phyloP scores from a whole-genome alignment of 1,139 yeast species.

The Scheffersomyces parashehatae region DNA sequence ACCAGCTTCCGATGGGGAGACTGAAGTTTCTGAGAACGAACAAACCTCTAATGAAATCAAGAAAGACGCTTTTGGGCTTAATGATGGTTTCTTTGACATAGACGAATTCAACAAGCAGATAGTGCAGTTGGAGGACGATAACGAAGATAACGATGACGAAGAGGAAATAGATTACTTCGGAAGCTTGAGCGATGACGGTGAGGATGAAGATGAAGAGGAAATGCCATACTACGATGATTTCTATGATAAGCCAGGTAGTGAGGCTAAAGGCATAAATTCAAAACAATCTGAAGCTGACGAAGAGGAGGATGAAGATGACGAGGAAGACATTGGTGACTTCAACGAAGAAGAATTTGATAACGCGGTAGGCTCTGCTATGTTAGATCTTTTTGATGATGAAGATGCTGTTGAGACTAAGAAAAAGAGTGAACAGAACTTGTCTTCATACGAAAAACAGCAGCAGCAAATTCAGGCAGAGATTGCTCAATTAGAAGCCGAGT shows the following conservation, averaged over 20 bases:
- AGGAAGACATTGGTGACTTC: constrained; percentile 34
- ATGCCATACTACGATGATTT: constrained; percentile 74
- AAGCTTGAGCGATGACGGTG: constrained; percentile 55
- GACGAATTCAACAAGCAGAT: constrained; percentile 86
- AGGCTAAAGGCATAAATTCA: constrained; percentile 21
- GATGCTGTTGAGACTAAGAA: constrained; percentile 36
- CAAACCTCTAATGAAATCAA: constrained; percentile 11
- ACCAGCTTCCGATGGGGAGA: constrained; percentile 15
- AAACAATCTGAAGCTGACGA: constrained; percentile 15
- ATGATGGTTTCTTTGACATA: constrained; percentile 83
- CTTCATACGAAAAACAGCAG: constrained; percentile 86
- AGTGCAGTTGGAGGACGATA: constrained; percentile 63
- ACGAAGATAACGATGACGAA: constrained; percentile 38
- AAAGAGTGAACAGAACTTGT: constrained; percentile 42
- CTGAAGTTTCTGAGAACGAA: constrained; percentile 12
- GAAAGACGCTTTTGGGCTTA: constrained; percentile 65
- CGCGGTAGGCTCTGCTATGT: constrained; percentile 57
- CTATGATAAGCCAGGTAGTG: constrained; percentile 54
- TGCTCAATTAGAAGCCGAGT: constrained; percentile 75
- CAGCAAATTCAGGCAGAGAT: constrained; percentile 74
- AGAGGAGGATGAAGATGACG: constrained; percentile 33
- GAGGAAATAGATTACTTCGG: constrained; percentile 67
- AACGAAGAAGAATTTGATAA: constrained; percentile 50
- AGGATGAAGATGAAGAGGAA: constrained; percentile 58
- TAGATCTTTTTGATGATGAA: constrained; percentile 63